phyloP scores from a whole-genome alignment of 179 eudicot genomes.

The Camellia oleifera region DNA sequence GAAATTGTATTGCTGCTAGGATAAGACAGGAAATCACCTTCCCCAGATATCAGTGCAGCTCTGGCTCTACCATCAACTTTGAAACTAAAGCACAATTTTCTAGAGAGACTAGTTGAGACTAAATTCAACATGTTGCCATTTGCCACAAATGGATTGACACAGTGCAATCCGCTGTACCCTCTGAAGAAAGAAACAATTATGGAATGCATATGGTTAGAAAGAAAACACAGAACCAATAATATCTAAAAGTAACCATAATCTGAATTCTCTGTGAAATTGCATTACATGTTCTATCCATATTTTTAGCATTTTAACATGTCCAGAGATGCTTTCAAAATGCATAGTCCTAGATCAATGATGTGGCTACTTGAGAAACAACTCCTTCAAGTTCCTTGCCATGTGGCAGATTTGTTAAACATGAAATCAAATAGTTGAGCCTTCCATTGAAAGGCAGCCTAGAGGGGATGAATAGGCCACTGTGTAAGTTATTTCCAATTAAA shows the following conservation, averaged over 20 bases:
- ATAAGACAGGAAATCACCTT: constrained; percentile 20
- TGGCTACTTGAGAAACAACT: neutral
- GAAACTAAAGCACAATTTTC: constrained; percentile 27
- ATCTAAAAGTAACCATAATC: neutral
- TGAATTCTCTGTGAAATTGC: neutral
- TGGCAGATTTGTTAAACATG: neutral
- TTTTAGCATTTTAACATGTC: neutral
- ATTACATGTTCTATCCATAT: neutral
- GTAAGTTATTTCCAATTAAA: too few relatives aligned
- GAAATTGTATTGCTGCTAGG: constrained; percentile 17
- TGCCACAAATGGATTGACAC: constrained; percentile 29
- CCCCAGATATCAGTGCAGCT: constrained; percentile 53
- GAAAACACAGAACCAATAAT: neutral
- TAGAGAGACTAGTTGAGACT: constrained; percentile 28
- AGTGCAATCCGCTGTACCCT: constrained; percentile 30
- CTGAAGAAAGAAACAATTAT: constrained; percentile 22
- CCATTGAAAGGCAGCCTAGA: too few relatives aligned
- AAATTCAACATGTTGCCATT: constrained; percentile 37
- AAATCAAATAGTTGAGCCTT: neutral
- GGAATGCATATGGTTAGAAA: neutral
- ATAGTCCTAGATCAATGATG: neutral
- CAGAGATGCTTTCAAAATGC: neutral
- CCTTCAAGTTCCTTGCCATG: neutral
- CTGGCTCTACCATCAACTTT: constrained; percentile 37
- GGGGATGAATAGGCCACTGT: too few relatives aligned